Base-by-base conservation (phyloP, 148 eudicot genomes). In the Camellia sinensis region DNA sequence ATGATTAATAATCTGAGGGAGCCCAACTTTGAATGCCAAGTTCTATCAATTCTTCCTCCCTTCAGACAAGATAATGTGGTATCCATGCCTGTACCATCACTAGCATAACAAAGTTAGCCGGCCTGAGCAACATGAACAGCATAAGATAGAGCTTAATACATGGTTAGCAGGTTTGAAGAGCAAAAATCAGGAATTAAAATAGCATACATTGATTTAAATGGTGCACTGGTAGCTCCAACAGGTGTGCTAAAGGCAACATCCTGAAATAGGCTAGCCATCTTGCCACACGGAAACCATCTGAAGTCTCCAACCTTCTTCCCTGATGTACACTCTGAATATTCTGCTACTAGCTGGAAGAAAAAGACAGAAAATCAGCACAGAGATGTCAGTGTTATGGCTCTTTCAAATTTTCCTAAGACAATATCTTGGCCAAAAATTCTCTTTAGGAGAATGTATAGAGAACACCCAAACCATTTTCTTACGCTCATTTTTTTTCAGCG, bases 221-320 rank as follows among this genome's bases (percentile, higher is more conserved):
- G 94, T 69, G 93, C 90, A 80, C 97, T 94, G 60, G 99, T 96
- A 61, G 83, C 98, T 83, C 99, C 99, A 82, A 96, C 84, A 66
- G 90, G 89, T 40, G 99, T 94, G 89, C 81, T 88, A 78, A 96
- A 96, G 82, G 99, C 98, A 84, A 96, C 99, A 11, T 96, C 99
- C 91, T 96, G 99, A 83, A 96, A 94, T 6, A 98, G 97, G 62
- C 99, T 98, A 46, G 98, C 99, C 99, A 96, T 96, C 88, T 96
- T 96, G 65, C 99, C 98, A 63, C 97, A 94, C 1, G 99, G 99
- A 79, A 96, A 96, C 99, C 99, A 96, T 84, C 99, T 97, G 1
- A 96, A 86, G 78, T 96, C 99, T 61, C 99, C 98, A 69, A 98
- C 99, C 83, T 94, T 94, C 87, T 96, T 96, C 53, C 95, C 99